Conservation (phyloP, 83 land plant genomes). For the Picea engelmannii region DNA sequence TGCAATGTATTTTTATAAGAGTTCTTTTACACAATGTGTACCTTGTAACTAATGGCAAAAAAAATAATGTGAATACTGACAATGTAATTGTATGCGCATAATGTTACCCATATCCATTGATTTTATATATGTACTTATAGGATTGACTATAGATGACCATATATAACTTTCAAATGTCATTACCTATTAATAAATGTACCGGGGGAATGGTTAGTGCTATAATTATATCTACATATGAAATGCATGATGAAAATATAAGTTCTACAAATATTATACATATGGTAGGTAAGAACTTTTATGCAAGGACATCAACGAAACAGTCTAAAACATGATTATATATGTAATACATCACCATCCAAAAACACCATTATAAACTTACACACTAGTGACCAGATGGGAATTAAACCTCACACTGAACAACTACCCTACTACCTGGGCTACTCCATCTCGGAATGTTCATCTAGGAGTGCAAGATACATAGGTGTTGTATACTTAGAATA, state of each 20-base stretch:
- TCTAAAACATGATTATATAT: not conserved
- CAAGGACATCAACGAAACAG: not conserved
- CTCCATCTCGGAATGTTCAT: too few relatives aligned
- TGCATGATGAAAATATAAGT: not conserved
- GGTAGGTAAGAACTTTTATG: too few relatives aligned
- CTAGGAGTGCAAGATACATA: too few relatives aligned
- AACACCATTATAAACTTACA: not conserved
- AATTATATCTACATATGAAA: not conserved
- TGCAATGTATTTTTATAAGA: too few relatives aligned
- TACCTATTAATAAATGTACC: not conserved
- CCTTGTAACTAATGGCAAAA: not conserved
- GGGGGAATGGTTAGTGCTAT: not conserved
- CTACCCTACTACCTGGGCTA: too few relatives aligned
- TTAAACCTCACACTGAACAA: too few relatives aligned
- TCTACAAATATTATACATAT: not conserved
- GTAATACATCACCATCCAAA: not conserved
- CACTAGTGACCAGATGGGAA: conserved; percentile 22
- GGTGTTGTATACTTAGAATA: too few relatives aligned
- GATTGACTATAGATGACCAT: too few relatives aligned
- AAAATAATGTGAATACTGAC: not conserved
- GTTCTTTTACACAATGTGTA: too few relatives aligned
- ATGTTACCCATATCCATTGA: not conserved
- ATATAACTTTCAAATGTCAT: not conserved
- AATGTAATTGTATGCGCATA: not conserved
- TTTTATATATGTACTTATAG: too few relatives aligned